Evolutionary conservation across 805 yeast genomes (phyloP), one percentile per base, ranked within the genome.

Genomic region (Sugiyamaella qingdaonensis): DNA sequence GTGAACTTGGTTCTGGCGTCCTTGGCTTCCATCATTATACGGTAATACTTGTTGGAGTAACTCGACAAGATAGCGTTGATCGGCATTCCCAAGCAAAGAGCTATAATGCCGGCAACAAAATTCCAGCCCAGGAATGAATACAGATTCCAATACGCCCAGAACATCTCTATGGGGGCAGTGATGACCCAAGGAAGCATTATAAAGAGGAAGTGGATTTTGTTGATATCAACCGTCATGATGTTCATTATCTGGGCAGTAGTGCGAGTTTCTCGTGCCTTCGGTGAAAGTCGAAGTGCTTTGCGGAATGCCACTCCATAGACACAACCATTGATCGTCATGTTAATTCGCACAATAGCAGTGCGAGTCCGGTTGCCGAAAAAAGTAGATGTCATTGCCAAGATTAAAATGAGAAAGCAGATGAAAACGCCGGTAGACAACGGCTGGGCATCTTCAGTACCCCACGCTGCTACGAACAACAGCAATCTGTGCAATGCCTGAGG

Each of bases 131-230:
- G 33, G 19, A 51, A 45, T 9, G 43, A 18, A 67, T 88, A 80
- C 46, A 89, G 74, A 1, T 91, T 85, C 49, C 76, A 69, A 59
- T 90, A 75, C 74, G 96, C 89, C 53, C 89, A 70, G 33, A 78
- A 62, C 60, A 89, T 82, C 70, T 90, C 96, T 72, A 88, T 86
- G 2, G 96, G 96, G 51, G 95, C 96, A 1, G 96, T 88, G 91
- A 95, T 86, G 51, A 86, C 74, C 44, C 87, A 75, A 62, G 86
- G 86, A 55, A 88, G 79, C 70, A 84, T 81, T 66, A 86, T 91
- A 18, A 84, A 78, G 27, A 84, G 68, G 39, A 78, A 81, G 61
- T 81, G 85, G 42, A 86, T 70, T 56, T 84, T 73, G 37, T 68
- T 67, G n/a, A 84, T 81, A 71, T 87, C 95, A 29, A 85, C 88